phyloP scores from a whole-genome alignment of 306 rosid species.

The Cicer bijugum region DNA sequence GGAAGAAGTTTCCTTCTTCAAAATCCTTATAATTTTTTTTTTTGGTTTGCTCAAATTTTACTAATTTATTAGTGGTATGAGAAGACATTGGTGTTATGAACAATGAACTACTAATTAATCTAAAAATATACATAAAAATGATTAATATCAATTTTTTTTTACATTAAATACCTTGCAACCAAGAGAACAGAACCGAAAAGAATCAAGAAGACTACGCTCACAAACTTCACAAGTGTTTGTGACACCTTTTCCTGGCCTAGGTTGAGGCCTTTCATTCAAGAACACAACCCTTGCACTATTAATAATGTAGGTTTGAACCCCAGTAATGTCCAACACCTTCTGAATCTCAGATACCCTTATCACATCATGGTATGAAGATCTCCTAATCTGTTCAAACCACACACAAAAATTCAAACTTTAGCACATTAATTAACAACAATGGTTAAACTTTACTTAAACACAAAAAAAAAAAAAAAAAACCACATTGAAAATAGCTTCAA shows the following conservation, averaged over 20 bases:
- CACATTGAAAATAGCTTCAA: not conserved
- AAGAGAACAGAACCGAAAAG: constrained; percentile 92
- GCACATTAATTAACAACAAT: not conserved
- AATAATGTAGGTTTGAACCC: constrained; percentile 95
- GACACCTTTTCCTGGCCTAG: constrained; percentile 98
- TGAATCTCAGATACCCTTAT: constrained; percentile 93
- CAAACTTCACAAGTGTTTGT: constrained; percentile 99
- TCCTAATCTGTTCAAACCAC: constrained; percentile 67
- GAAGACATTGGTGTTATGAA: not conserved
- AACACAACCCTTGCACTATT: constrained; percentile 97
- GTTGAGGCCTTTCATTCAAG: constrained; percentile 96
- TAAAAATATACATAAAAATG: too few species aligned
- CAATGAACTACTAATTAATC: too few species aligned
- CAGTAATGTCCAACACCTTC: constrained; percentile 85
- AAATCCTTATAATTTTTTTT: too few species aligned
- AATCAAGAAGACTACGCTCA: constrained; percentile 94
- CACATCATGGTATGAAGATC: constrained; percentile 98
- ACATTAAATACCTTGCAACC: constrained; percentile 83
- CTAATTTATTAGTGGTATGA: not conserved
- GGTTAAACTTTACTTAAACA: not conserved
- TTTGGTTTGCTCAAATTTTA: not conserved
- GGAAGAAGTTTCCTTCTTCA: too few species aligned
- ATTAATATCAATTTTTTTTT: too few species aligned
- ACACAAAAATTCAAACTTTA: not conserved
- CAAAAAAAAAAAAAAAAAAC: constrained; percentile 7